Base-by-base conservation (phyloP, 768 basidiomycete species). In the Naematelia aurantialba region DNA sequence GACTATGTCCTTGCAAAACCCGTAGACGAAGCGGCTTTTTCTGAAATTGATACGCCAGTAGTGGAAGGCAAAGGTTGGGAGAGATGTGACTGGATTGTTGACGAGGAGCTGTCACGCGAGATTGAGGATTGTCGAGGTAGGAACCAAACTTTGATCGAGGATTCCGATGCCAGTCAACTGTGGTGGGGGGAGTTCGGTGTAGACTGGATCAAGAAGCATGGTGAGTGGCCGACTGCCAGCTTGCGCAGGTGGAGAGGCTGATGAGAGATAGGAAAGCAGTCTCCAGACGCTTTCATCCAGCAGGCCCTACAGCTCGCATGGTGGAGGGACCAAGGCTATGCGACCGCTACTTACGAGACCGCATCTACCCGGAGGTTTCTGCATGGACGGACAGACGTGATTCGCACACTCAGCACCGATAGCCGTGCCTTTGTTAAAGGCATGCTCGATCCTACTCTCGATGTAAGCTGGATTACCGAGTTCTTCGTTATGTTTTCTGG, bases 291-390 rank as follows among this genome's bases (percentile, higher is more conserved):
- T 0, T 96, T 84, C 78, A 83, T 94, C 50, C 93, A 97, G 73
- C 88, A 94, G 83, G 89, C 85, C 0, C 81, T 96, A 19, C 93
- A 97, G 72, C 82, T 96, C 10, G 92, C 91, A 2, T 96, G 88
- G 86, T 89, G 88, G 79, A 84, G 83, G 72, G 84, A 85, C 21
- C 87, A 85, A 47, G 85, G 84, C 11, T 78, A 81, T 58, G 87
- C 89, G 67, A 89, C 89, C 2, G 89, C 93, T 1, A 91, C 89
- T 5, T 96, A 97, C 74, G 93, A 97, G 78, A 96, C 92, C 0
- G 89, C 87, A 0, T 82, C 93, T 29, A 94, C 93, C 1, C 84
- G 91, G 24, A 82, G 88, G 75, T 93, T 93, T 79, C 80, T 86
- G 60, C 85, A 86, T 62, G 93, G 91, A 14, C 84, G 93, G 17